phyloP scores from a whole-genome alignment of 1,284 basidiomycete species.

The Heliocybe sulcata region DNA sequence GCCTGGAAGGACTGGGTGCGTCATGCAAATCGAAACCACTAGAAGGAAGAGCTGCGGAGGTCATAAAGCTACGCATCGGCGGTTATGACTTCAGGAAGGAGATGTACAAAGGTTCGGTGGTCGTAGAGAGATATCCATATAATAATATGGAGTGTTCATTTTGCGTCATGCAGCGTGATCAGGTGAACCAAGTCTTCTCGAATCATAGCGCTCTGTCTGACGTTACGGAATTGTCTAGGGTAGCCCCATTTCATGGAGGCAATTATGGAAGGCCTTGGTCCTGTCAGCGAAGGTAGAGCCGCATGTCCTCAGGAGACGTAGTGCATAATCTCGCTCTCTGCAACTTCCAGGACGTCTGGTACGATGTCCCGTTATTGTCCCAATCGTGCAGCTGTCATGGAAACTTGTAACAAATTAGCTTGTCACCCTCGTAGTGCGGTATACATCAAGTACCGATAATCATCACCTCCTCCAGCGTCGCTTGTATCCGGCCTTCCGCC shows the following conservation, averaged over 20 bases:
- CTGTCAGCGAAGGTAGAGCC: slow-evolving; percentile 40
- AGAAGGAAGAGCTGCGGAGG: neutral
- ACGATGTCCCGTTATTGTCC: no score
- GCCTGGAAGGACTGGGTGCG: slow-evolving; percentile 39
- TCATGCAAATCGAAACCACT: slow-evolving; percentile 37
- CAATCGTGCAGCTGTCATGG: neutral
- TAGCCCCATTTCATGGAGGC: slow-evolving; percentile 68
- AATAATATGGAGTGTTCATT: slow-evolving; percentile 45
- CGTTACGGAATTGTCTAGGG: slow-evolving; percentile 48
- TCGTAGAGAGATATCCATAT: slow-evolving; percentile 49
- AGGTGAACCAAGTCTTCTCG: slow-evolving; percentile 29
- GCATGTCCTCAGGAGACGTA: slow-evolving; percentile 44
- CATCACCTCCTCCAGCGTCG: neutral
- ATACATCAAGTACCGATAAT: neutral
- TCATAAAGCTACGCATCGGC: slow-evolving; percentile 38
- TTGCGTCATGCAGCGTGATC: slow-evolving; percentile 58
- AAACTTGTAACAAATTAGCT: no score
- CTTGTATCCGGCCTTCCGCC: neutral
- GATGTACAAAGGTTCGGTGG: slow-evolving; percentile 63
- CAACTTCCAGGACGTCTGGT: no score
- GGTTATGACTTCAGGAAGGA: slow-evolving; percentile 55
- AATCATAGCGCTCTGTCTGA: neutral
- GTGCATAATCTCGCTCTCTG: no score
- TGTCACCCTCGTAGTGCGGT: neutral
- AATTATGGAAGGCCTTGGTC: slow-evolving; percentile 62